phyloP scores from a whole-genome alignment of 176 grass and related monocot genomes.

The Puya raimondii region DNA sequence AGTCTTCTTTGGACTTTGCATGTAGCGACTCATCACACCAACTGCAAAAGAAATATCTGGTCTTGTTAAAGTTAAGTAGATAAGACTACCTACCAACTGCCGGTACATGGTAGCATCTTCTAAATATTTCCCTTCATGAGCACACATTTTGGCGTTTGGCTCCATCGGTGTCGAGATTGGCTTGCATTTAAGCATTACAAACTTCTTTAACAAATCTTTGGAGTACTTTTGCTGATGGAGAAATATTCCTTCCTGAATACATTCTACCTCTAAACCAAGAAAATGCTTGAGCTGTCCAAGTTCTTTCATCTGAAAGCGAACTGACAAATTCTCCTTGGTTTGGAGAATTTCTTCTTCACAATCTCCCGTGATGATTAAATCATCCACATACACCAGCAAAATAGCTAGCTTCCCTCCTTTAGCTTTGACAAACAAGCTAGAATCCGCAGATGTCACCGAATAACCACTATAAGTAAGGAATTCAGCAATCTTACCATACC shows the following conservation, averaged over 20 bases:
- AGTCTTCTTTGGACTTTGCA: constrained; percentile 13
- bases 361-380: constrained; percentile 24
- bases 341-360: constrained; percentile 3
- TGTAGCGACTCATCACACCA: constrained; percentile 12
- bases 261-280: not conserved
- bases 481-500: constrained; percentile 24
- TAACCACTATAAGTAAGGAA: no score
- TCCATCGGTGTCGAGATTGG: constrained; percentile 5
- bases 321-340: no score
- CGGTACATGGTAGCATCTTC: no score
- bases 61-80: not conserved
- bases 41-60: not conserved
- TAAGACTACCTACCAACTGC: not conserved
- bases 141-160: no score
- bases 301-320: constrained; percentile 36
- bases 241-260: constrained; percentile 1
- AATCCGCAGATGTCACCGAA: no score
- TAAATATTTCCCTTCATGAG: no score
- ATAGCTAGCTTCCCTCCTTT: no score
- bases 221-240: constrained; percentile 12
- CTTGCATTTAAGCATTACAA: constrained; percentile 20
- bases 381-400: constrained; percentile 10
- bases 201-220: constrained; percentile 10
- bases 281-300: constrained; percentile 20
- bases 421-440: no score